Conservation (phyloP, 352 stramenopile species). For the Phytophthora europaea region DNA sequence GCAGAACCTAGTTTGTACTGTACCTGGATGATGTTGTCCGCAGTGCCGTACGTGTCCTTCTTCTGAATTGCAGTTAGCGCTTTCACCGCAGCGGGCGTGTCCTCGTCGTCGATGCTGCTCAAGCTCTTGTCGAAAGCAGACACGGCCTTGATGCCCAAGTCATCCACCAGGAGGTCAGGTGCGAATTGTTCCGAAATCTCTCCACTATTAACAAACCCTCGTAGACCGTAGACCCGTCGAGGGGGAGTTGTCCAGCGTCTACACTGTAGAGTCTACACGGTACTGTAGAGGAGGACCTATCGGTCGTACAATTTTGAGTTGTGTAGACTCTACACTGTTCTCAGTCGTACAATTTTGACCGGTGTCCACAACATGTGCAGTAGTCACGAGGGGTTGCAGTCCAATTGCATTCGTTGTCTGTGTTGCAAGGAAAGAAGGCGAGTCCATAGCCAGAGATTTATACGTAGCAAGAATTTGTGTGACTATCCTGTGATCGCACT, state of each 20-base stretch:
- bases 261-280: too few relatives aligned
- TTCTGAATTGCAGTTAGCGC: slow-evolving; percentile 45
- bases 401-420: too few relatives aligned
- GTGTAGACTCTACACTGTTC: not conserved
- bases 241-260: not conserved
- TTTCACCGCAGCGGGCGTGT: slow-evolving; percentile 51
- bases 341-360: not conserved
- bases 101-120: slow-evolving; percentile 51
- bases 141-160: slow-evolving; percentile 61
- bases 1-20: too few relatives aligned
- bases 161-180: slow-evolving; percentile 57
- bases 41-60: slow-evolving; percentile 23
- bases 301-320: not conserved
- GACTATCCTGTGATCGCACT: too few relatives aligned
- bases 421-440: too few relatives aligned
- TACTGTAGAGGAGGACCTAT: not conserved
- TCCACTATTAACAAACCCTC: too few relatives aligned
- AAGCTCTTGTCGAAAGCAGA: slow-evolving; percentile 57
- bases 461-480: too few relatives aligned
- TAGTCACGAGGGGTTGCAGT: too few relatives aligned
- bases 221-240: not conserved
- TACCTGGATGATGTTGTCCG: slow-evolving; percentile 15
- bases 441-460: too few relatives aligned
- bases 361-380: not conserved
- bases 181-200: not conserved